Conservation (phyloP, 768 basidiomycete species). For the Terana coerulea region DNA sequence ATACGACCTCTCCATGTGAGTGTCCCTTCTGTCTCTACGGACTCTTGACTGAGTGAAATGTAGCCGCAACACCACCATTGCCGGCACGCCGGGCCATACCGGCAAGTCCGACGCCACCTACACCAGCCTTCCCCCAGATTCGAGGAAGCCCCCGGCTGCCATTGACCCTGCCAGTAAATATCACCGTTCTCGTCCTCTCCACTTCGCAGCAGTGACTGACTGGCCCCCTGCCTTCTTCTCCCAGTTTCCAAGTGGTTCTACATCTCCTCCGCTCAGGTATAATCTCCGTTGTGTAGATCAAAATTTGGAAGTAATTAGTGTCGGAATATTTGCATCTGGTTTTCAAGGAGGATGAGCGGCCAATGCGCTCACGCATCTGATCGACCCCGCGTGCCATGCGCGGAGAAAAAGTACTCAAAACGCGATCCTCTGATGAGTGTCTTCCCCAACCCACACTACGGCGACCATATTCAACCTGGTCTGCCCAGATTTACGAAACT, state of each 20-base stretch:
- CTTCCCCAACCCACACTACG: not conserved
- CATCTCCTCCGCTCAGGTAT: slow-evolving; percentile 86
- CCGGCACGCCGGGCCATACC: slow-evolving; percentile 69
- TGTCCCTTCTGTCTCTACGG: slow-evolving; percentile 10
- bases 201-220: slow-evolving; percentile 7
- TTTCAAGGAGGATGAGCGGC: not conserved
- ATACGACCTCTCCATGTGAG: slow-evolving; percentile 86
- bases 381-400: not conserved
- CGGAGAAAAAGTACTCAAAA: not conserved
- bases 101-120: slow-evolving; percentile 60
- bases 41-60: not conserved
- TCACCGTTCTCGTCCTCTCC: slow-evolving; percentile 3
- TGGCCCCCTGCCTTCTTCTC: not conserved
- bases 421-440: not conserved
- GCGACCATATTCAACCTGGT: no score
- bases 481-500: no score
- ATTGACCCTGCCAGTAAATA: slow-evolving; percentile 86
- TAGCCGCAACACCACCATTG: slow-evolving; percentile 79
- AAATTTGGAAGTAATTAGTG: not conserved
- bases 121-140: slow-evolving; percentile 66
- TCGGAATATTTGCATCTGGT: not conserved
- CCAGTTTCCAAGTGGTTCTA: slow-evolving; percentile 92
- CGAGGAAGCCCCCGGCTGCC: slow-evolving; percentile 79
- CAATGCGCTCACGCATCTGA: slow-evolving; percentile 7
- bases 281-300: slow-evolving; percentile 9